A percentile compares a stretch with the other conserved stretches of the same genome.
Conservation (phyloP, 78 protist genomes). For the slime mould (Dictyostelium discoideum) region DNA sequence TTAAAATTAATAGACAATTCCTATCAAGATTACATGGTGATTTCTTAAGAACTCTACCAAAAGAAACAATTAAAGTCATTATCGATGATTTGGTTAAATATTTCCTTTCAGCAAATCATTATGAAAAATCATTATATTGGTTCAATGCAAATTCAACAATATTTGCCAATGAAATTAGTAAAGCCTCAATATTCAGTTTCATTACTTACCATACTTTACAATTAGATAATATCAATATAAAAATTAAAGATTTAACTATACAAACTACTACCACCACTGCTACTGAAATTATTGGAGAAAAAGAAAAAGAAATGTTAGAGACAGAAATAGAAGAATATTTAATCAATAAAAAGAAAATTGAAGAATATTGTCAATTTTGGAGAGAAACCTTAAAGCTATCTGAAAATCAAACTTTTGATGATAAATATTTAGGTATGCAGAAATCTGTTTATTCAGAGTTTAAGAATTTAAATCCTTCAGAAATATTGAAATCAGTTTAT, state of each 20-base stretch:
- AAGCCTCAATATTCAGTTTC: background rate
- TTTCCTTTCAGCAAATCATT: background rate
- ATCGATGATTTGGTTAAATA: background rate
- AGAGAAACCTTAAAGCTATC: background rate
- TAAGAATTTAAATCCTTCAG: background rate
- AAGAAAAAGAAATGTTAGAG: background rate
- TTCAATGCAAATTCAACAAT: background rate
- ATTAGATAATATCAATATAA: background rate
- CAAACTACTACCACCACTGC: background rate
- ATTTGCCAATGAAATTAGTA: background rate
- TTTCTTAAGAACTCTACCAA: background rate
- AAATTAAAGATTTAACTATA: background rate
- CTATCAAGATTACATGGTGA: background rate
- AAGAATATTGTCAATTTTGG: background rate
- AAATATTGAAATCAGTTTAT: background rate
- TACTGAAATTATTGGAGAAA: background rate
- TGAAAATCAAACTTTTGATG: background rate
- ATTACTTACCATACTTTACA: background rate
- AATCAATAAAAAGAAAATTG: background rate
- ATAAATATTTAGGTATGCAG: background rate
- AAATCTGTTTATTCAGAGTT: background rate
- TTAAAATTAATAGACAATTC: background rate
- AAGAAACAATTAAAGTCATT: background rate
- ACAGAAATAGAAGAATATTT: background rate
- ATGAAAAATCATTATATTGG: slow-evolving; percentile 4